Evolutionary conservation across 768 basidiomycete species (phyloP).

Genomic region (Russula sp.): DNA sequence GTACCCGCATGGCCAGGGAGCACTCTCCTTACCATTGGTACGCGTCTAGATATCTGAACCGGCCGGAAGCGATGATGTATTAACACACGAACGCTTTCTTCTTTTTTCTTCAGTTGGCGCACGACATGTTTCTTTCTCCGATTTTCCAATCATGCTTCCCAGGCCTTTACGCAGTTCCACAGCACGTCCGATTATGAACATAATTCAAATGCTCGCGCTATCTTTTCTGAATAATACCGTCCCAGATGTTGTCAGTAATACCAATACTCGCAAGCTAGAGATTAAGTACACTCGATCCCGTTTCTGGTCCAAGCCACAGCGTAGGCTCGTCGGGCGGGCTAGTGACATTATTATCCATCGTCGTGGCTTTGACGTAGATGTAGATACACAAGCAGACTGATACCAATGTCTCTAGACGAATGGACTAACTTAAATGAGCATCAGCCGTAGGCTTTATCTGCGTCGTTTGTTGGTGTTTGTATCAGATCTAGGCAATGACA

Average conservation of each 20-base stretch:
- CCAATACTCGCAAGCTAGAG: slow-evolving; percentile 18
- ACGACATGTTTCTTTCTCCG: slow-evolving; percentile 29
- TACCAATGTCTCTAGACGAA: background rate
- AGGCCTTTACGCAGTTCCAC: slow-evolving; percentile 11
- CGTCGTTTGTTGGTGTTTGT: background rate
- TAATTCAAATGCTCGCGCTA: slow-evolving; percentile 23
- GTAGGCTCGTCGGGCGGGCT: slow-evolving; percentile 9
- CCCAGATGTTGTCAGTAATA: slow-evolving; percentile 12
- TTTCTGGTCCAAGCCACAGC: slow-evolving; percentile 10
- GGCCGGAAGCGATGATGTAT: background rate
- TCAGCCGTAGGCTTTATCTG: background rate
- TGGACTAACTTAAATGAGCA: background rate
- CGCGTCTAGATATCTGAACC: background rate
- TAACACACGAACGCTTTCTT: background rate
- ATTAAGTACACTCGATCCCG: slow-evolving; percentile 10
- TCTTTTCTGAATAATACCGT: slow-evolving; percentile 26
- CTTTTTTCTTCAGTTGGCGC: slow-evolving; percentile 23
- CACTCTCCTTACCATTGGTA: slow-evolving; percentile 19
- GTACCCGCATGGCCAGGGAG: slow-evolving; percentile 40
- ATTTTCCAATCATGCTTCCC: slow-evolving; percentile 26
- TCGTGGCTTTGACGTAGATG: background rate
- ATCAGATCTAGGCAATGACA: background rate
- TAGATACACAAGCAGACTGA: background rate
- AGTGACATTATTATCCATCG: slow-evolving; percentile 19
- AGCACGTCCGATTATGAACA: slow-evolving; percentile 21